A percentile compares a stretch with the other conserved stretches of the same genome.
These are phyloP conservation scores for Lentinula raphanica DNA, from an alignment of 768 basidiomycete species.

Conservation along the genomic window DNA sequence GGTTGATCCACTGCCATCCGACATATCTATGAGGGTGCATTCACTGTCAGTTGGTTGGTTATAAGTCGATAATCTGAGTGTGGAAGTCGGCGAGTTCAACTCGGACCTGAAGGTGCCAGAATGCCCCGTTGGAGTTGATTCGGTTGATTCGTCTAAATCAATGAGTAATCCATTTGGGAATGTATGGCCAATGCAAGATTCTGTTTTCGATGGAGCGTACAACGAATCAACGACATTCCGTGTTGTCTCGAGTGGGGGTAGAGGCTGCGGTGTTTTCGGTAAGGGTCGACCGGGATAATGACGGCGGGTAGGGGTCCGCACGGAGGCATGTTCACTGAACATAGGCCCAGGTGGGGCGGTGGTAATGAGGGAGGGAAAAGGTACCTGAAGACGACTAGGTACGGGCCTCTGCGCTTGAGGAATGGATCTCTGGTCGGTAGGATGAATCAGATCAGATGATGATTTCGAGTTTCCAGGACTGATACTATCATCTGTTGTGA, in stretches of 20 bases:
- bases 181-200: neutral
- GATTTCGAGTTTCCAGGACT: neutral
- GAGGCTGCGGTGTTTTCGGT: conserved; percentile 37
- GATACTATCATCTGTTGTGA: neutral
- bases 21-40: neutral
- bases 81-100: neutral
- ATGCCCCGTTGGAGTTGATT: conserved; percentile 26
- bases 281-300: conserved; percentile 56
- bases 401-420: neutral
- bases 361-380: neutral
- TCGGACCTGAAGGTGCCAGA: neutral
- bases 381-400: conserved; percentile 9
- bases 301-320: conserved; percentile 21
- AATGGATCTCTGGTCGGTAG: neutral
- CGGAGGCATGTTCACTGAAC: neutral
- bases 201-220: conserved; percentile 19
- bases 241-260: conserved; percentile 5
- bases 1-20: neutral
- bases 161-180: conserved; percentile 52
- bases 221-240: conserved; percentile 29
- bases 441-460: neutral
- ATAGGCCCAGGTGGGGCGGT: neutral
- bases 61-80: neutral
- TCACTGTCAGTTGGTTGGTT: neutral
- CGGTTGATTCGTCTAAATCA: conserved; percentile 46